Base-by-base conservation (phyloP, 495 filamentous ascomycete species). In the Talaromyces liani region DNA sequence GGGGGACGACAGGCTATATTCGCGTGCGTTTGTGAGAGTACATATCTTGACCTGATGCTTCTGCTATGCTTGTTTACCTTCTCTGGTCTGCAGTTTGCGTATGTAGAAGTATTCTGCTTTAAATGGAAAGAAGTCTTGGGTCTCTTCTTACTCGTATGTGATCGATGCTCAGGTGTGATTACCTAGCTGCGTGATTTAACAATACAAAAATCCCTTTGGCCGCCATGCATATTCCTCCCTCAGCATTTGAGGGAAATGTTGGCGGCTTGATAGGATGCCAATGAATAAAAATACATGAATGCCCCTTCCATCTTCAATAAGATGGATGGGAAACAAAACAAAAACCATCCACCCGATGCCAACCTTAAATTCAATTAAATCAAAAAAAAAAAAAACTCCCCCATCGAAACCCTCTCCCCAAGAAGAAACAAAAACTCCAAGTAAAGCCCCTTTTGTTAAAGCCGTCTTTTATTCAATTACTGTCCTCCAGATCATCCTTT, bases 401-500 rank as follows among this genome's bases (percentile, higher is more conserved):
- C 4, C 45, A 45, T 20, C 16, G n/a, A 49, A 47, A 45, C 29
- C 16, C 45, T 18, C 45, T 41, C 36, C 36, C 36, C 36, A 41
- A 16, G 36, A 14, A 41, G 36, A 41, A 41, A 12, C 36, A 41
- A 49, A 49, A 49, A 49, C 45, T 49, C 45, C 45, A 22, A 3
- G 45, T n/a, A 49, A 49, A 49, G 10, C 16, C 45, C n/a, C 45
- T n/a, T 49, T 20, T 20, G 9, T n/a, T 20, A 18, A 49, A 18
- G 20, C n/a, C 45, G 18, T 22, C n/a, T 49, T 20, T n/a, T 41
- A n/a, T 41, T 41, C 36, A 4, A 41, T 41, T 4, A 41, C 36
- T 16, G 36, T 41, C n/a, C 6, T 49, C 18, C 20, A 12, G 31
- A 68, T 79, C 69, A 84, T 25, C 71, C 77, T 72, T 91, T 90